These are phyloP conservation scores for Delonix regia DNA, from an alignment of 306 rosid species.

Conservation along the genomic window DNA sequence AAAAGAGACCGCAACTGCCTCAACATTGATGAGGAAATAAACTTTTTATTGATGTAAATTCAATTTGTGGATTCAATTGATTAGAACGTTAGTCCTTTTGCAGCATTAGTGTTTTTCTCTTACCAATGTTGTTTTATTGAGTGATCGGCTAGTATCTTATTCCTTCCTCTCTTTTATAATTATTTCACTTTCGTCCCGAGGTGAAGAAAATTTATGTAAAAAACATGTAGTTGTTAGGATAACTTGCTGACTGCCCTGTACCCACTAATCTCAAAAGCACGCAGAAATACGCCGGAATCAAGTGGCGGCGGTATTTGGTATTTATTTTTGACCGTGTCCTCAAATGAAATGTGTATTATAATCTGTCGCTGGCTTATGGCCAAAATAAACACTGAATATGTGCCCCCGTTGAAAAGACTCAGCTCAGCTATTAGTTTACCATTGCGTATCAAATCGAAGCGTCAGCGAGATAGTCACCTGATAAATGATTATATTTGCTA, in stretches of 20 bases:
- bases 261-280: not conserved
- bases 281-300: slow-evolving; percentile 19
- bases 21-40: slow-evolving; percentile 56
- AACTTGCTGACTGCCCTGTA: not conserved
- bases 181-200: not conserved
- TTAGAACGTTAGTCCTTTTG: slow-evolving; percentile 41
- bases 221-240: not conserved
- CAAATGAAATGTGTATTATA: not conserved
- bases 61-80: slow-evolving; percentile 33
- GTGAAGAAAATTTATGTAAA: not conserved
- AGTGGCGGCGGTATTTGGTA: slow-evolving; percentile 6
- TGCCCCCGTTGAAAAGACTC: not conserved
- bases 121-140: slow-evolving; percentile 35
- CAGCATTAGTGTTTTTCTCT: slow-evolving; percentile 30
- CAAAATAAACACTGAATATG: not conserved
- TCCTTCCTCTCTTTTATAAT: not conserved
- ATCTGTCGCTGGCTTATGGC: not conserved
- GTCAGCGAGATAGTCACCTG: not conserved
- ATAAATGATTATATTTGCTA: not conserved
- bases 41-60: slow-evolving; percentile 58
- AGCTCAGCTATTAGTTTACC: not conserved
- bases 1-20: slow-evolving; percentile 75
- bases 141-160: not conserved
- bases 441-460: not conserved
- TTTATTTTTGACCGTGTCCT: not conserved